Conservation (phyloP, 352 stramenopile species). For the Globisporangium echinulatum region DNA sequence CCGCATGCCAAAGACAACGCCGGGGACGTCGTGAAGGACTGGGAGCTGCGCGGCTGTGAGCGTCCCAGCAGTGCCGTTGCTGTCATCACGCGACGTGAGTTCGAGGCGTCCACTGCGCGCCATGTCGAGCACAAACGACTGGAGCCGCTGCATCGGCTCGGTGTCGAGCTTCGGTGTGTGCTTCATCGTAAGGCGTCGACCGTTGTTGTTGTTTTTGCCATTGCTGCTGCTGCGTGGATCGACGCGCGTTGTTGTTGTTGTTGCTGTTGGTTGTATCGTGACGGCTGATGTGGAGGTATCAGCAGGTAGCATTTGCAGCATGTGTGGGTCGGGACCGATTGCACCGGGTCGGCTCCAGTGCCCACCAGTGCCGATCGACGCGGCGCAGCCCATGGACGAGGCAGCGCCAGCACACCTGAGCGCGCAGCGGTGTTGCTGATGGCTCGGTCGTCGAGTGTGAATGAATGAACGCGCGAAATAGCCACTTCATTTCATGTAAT, state of each 20-base stretch:
- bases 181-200: slow-evolving; percentile 19
- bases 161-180: slow-evolving; percentile 22
- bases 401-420: not conserved
- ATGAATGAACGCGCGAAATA: no score
- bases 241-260: not conserved
- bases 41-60: slow-evolving; percentile 45
- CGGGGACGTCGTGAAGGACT: slow-evolving; percentile 39
- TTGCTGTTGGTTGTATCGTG: not conserved
- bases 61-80: slow-evolving; percentile 30
- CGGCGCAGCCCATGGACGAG: slow-evolving; percentile 19
- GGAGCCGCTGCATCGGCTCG: slow-evolving; percentile 22
- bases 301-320: slow-evolving; percentile 5
- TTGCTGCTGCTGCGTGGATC: not conserved
- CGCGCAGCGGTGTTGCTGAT: no score
- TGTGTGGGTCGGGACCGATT: slow-evolving; percentile 2
- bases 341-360: not conserved
- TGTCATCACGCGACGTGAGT: slow-evolving; percentile 50
- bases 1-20: slow-evolving; percentile 49
- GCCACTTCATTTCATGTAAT: no score
- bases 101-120: slow-evolving; percentile 39
- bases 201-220: not conserved
- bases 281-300: no score
- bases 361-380: slow-evolving; percentile 12
- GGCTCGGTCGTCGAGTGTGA: no score
- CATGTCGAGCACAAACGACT: slow-evolving; percentile 50